Conservation (phyloP, 257 asterid genomes). For the Lavandula angustifolia region DNA sequence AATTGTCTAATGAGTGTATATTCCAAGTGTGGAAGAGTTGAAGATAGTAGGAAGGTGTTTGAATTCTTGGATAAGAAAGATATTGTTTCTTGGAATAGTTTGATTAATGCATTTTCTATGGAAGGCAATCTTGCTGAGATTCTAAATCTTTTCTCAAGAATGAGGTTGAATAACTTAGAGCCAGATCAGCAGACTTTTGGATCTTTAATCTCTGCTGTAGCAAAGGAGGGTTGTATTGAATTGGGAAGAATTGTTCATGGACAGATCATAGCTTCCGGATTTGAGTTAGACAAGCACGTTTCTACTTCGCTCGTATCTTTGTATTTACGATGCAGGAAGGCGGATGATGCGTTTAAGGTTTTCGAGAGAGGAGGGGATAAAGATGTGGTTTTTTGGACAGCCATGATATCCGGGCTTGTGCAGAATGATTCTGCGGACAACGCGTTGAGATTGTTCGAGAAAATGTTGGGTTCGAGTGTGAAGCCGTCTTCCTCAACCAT, state of each 20-base stretch:
- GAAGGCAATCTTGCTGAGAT: conserved; percentile 48
- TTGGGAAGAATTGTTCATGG: conserved; percentile 67
- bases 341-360: conserved; percentile 52
- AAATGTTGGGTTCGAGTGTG: conserved; percentile 53
- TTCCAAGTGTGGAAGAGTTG: conserved; percentile 63
- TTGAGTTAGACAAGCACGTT: conserved; percentile 49
- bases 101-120: conserved; percentile 57
- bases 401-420: conserved; percentile 24
- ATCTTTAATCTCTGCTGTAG: conserved; percentile 56
- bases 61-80: conserved; percentile 33
- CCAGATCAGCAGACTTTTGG: conserved; percentile 74
- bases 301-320: conserved; percentile 64
- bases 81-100: conserved; percentile 25
- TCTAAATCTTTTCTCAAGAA: conserved; percentile 43
- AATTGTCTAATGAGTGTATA: conserved; percentile 72
- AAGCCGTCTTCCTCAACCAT: conserved; percentile 61
- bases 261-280: conserved; percentile 50
- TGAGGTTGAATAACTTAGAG: conserved; percentile 49
- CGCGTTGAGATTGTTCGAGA: conserved; percentile 55
- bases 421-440: conserved; percentile 63
- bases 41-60: conserved; percentile 60
- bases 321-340: conserved; percentile 60
- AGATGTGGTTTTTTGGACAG: conserved; percentile 43
- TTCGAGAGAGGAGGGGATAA: conserved; percentile 54
- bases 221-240: conserved; percentile 48